These are phyloP conservation scores for Gomphus sp. DNA, from an alignment of 1,284 basidiomycete species.

Conservation along the genomic window DNA sequence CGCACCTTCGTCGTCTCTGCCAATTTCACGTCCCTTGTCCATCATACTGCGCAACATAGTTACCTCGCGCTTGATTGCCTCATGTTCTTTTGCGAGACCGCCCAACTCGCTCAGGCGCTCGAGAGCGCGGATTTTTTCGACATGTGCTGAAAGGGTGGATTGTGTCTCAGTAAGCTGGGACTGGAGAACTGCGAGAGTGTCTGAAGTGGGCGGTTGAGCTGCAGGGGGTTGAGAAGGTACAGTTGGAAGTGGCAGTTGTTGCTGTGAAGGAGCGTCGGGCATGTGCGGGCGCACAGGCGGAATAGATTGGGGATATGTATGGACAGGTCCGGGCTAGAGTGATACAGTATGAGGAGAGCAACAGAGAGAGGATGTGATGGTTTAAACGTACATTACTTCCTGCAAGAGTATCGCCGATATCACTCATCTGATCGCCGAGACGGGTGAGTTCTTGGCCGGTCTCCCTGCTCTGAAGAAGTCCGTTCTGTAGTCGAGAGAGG, in stretches of 20 bases:
- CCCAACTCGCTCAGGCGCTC: conserved; percentile 52
- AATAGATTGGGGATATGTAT: conserved; percentile 10
- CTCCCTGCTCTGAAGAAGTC: conserved; percentile 90
- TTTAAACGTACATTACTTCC: conserved; percentile 59
- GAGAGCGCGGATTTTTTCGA: conserved; percentile 79
- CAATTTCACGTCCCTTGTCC: conserved; percentile 17
- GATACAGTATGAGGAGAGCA: background rate
- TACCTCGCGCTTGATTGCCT: conserved; percentile 78
- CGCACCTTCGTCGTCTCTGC: conserved; percentile 26
- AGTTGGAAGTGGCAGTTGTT: conserved; percentile 19
- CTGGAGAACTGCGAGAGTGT: conserved; percentile 59
- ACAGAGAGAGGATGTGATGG: background rate
- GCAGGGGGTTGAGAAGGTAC: conserved; percentile 38
- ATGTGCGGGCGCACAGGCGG: conserved; percentile 9
- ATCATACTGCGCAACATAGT: conserved; percentile 52
- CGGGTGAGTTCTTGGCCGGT: conserved; percentile 84
- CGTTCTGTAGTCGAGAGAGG: conserved; percentile 70
- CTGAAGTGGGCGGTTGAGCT: conserved; percentile 16
- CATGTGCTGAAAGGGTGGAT: conserved; percentile 65
- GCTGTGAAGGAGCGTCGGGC: conserved; percentile 7
- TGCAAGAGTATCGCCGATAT: conserved; percentile 88
- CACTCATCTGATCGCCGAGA: conserved; percentile 76
- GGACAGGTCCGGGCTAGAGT: conserved; percentile 21
- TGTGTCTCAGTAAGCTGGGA: conserved; percentile 83
- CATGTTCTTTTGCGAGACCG: conserved; percentile 69